Evolutionary conservation across 257 asterid species (phyloP), one percentile per base, ranked within the genome.

Genomic region (Solanum etuberosum): DNA sequence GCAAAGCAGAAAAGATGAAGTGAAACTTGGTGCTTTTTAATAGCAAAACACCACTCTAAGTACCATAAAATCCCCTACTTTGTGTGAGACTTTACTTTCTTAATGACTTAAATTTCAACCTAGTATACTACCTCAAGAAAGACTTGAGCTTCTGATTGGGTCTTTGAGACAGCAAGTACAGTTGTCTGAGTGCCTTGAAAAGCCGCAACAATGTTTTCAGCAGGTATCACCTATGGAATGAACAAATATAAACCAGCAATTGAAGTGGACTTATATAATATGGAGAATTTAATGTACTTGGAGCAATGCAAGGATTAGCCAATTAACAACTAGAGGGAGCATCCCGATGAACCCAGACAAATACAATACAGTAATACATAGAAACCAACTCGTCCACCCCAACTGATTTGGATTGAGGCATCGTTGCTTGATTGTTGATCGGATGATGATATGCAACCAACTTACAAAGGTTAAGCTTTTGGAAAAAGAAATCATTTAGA

Each of bases 121-220:
- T 80, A 86, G 46, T 87, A 74, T 71, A 86, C 86, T 89, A 96
- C 99, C 99, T 96, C 97, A 43, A 96, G 88, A 90, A 93, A 96
- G 80, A 90, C 70, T 84, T 93, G 98, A 89, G 98, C 98, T 93
- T 96, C 98, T 59, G 93, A 91, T 48, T 91, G 88, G 67, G 97
- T 90, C 88, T 90, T 93, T 88, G 99, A 93, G 90, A 96, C 65
- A 35, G 98, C 97, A 90, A 96, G 92, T 37, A 94, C 94, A 37
- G 92, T 96, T 91, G 91, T 92, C 83, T 42, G 87, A 43, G 94
- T 91, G 85, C 93, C 94, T 88, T 95, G 98, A 90, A 96, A 91
- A 68, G 95, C 94, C 63, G 98, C 98, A 89, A 93, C 96, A 59
- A 96, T 92, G 88, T 96, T 96, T 88, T 96, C 99, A 2, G 99